Base-by-base conservation (phyloP, 2,329 filamentous ascomycete genomes). In the Monosporascus sp. region DNA sequence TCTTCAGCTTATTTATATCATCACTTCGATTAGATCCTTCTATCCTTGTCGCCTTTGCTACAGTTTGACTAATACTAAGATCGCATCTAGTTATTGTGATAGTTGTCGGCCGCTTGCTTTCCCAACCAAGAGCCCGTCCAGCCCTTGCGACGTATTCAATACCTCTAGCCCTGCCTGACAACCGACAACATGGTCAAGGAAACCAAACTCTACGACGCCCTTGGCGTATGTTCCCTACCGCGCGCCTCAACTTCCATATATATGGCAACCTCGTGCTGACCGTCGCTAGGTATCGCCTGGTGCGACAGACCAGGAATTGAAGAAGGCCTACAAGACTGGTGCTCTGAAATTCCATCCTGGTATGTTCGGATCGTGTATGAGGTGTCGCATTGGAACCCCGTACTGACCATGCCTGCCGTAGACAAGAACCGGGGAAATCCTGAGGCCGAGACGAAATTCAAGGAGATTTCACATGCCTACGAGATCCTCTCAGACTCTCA, bases 361-460 rank as follows among this genome's bases (percentile, higher is more conserved):
- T 90, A 81, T 61, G 83, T 71, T 54, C 15, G 31, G 18, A 35
- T 11, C 9, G 3, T 35, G 14, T 14, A 14, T 14, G 5, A 35
- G 3, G 31, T 35, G 9, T 35, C 31, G 31, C 31, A 35, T 35
- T 14, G 31, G 11, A 35, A 35, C 11, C 31, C 14, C 9, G 9
- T 35, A 35, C 31, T 35, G 11, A 35, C 31, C 5, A 35, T 35
- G 27, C 47, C 25, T 44, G 41, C 3, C 49, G 31, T 53, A 95
- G 93, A 99, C 75, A 99, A 99, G 82, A 99, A 99, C 74, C 85
- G 87, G 60, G 85, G 94, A 78, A 95, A 96, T 78, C 91, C 92
- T 41, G 88, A 86, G 25, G 92, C 94, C 50, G 91, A 93, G 64
- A 91, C 96, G 57, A 99, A 97, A 75, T 99, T 99, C 86, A 97